Evolutionary conservation across 345 rosid genomes (phyloP), one percentile per base, ranked within the genome.

Genomic region (Psidium guajava): DNA sequence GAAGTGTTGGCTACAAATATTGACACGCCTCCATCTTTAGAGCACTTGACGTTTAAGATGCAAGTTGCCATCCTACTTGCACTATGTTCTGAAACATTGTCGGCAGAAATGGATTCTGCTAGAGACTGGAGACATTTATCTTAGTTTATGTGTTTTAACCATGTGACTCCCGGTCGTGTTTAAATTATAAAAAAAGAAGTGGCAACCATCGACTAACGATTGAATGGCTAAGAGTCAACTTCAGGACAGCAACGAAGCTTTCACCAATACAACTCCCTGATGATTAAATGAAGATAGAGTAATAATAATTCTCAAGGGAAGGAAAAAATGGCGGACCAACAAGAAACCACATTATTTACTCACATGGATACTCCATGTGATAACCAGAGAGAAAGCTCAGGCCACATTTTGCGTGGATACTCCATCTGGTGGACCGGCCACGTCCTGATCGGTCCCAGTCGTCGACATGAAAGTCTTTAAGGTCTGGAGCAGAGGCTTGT

Each of bases 401-500:
- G 24, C 42, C 75, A 10, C 75, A 61, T 28, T 28, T 28, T 28
- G 74, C 42, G 40, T 61, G 42, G 74, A 61, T 21, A 61, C 20
- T 15, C 74, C 74, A 61, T 28, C 40, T 21, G 22, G 42, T 14
- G 74, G 74, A 28, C 42, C 42, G 42, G 32, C 42, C 74, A 8
- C 74, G 42, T 7, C 42, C 42, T 28, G 42, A 61, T 42, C 22
- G 16, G 74, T 8, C 74, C 32, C 22, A 0, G 58, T 52, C 21
- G 51, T 55, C 13, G 61, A 75, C 42, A 84, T 53, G 86, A 84
- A 84, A 53, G n/a, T 57, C 82, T 84, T 75, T n/a, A 82, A 8
- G 58, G 56, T 22, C 74, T 85, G 44, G 32, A 59, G 5, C 73
- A 61, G 54, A 21, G 90, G 88, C 50, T 89, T 91, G 54, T 85